A percentile compares a stretch with the other conserved stretches of the same genome.
Evolutionary conservation across 345 rosid genomes (phyloP).

Genomic region (Salix dunnii): DNA sequence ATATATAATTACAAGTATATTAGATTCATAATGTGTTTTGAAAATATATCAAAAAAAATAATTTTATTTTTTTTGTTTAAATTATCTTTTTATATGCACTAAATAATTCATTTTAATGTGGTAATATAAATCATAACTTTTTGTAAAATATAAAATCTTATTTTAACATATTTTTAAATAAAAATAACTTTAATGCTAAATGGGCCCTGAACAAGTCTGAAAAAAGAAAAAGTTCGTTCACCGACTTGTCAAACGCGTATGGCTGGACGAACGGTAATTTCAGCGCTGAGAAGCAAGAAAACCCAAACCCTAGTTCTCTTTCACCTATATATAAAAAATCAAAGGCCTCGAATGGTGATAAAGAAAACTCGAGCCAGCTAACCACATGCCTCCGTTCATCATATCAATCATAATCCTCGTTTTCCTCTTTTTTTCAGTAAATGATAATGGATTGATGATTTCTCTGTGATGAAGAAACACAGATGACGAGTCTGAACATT

Average conservation of each 20-base stretch:
- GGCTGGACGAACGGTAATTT: not conserved
- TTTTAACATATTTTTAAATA: too few relatives aligned
- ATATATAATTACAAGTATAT: too few relatives aligned
- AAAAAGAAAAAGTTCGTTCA: not conserved
- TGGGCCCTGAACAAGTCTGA: too few relatives aligned
- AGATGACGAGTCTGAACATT: slow-evolving; percentile 56
- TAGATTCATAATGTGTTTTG: too few relatives aligned
- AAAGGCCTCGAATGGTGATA: not conserved
- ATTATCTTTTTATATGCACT: too few relatives aligned
- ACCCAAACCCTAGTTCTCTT: slow-evolving; percentile 8
- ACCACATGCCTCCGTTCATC: not conserved
- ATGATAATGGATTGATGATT: not conserved
- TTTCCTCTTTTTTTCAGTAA: not conserved
- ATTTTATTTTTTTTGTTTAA: too few relatives aligned
- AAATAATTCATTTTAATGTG: too few relatives aligned
- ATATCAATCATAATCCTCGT: not conserved
- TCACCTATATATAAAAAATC: slow-evolving; percentile 7
- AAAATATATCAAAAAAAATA: too few relatives aligned
- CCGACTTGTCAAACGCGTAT: not conserved
- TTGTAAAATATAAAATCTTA: too few relatives aligned
- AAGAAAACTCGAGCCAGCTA: not conserved
- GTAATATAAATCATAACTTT: too few relatives aligned
- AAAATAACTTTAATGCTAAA: too few relatives aligned
- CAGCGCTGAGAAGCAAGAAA: not conserved
- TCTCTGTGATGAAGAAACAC: slow-evolving; percentile 39